Percentiles rank a stretch among this genome's conserved stretches.
Conservation (phyloP, 495 filamentous ascomycete genomes). For the Penicillium desertorum region DNA sequence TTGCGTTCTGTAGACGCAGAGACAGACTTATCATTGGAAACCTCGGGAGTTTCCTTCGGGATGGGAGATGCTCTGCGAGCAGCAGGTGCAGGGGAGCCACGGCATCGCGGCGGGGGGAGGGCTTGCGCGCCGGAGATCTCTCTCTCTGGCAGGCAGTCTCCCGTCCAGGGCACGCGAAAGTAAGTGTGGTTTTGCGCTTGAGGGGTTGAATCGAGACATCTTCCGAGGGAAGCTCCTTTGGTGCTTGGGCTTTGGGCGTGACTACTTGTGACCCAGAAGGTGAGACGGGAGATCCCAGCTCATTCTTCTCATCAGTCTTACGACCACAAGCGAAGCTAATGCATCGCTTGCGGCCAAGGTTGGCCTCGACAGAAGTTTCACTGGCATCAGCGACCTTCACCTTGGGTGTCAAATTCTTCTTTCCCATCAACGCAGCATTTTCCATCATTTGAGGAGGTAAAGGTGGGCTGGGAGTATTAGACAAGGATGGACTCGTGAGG, state of each 20-base stretch:
- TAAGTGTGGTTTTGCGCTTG: constrained; percentile 56
- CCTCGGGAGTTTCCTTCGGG: constrained; percentile 9
- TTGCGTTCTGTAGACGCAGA: constrained; percentile 15
- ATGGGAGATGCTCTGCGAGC: constrained; percentile 49
- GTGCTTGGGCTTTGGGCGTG: constrained; percentile 10
- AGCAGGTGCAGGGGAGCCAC: constrained; percentile 48
- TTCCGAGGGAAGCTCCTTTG: constrained; percentile 14
- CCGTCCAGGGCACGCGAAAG: constrained; percentile 59
- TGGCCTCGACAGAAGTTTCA: constrained; percentile 53
- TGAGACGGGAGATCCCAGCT: constrained; percentile 22
- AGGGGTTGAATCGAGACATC: constrained; percentile 32
- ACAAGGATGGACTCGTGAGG: constrained; percentile 84
- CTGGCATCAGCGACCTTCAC: constrained; percentile 38
- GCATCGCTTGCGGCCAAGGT: constrained; percentile 73
- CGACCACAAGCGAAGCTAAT: constrained; percentile 87
- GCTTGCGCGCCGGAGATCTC: constrained; percentile 31
- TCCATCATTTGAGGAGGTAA: constrained; percentile 46
- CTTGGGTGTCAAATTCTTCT: constrained; percentile 31
- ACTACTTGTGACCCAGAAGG: constrained; percentile 16
- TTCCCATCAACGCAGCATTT: constrained; percentile 24
- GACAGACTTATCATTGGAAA: constrained; percentile 7
- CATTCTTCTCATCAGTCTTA: constrained; percentile 30
- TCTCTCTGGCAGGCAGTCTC: constrained; percentile 33
- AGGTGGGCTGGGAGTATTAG: constrained; percentile 85
- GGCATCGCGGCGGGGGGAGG: constrained; percentile 40